phyloP scores from a whole-genome alignment of 2,329 filamentous ascomycete species.

The Colletotrichum salicis region DNA sequence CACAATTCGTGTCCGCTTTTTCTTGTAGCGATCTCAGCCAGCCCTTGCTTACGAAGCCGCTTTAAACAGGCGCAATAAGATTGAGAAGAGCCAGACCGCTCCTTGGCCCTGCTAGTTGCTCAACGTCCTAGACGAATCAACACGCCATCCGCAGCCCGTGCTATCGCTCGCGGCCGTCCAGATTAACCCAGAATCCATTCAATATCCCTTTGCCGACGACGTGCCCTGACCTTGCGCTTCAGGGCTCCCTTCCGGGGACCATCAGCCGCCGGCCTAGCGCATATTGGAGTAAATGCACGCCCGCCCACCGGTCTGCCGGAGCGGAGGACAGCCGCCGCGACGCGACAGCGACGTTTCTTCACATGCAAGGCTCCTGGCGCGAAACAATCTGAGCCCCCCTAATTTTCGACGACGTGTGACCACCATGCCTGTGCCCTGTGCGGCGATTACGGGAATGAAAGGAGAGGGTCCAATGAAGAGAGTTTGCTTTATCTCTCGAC shows the following conservation, averaged over 20 bases:
- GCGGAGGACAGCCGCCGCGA: not conserved
- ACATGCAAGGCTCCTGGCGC: slow-evolving; percentile 15
- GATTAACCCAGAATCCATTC: not conserved
- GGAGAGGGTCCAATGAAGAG: slow-evolving; percentile 21
- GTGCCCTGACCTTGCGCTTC: slow-evolving; percentile 5
- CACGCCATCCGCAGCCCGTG: not conserved
- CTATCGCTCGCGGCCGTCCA: not conserved
- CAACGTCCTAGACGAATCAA: slow-evolving; percentile 4
- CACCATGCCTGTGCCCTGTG: slow-evolving; percentile 12
- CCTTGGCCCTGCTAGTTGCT: not conserved
- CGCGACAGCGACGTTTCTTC: slow-evolving; percentile 21
- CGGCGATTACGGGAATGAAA: slow-evolving; percentile 25
- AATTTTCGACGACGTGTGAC: not conserved
- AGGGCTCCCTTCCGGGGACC: not conserved
- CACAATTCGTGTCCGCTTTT: slow-evolving; percentile 6
- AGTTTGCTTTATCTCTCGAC: slow-evolving; percentile 26
- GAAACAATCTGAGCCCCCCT: not conserved
- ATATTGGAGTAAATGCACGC: not conserved
- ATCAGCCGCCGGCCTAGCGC: slow-evolving; percentile 21
- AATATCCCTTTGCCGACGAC: not conserved
- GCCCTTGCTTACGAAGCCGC: not conserved
- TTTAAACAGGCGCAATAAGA: not conserved
- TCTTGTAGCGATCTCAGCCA: not conserved
- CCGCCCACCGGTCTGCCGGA: not conserved
- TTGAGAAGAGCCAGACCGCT: slow-evolving; percentile 9